These are phyloP conservation scores for Kwoniella dendrophila DNA, from an alignment of 768 basidiomycete species.

Conservation along the genomic window DNA sequence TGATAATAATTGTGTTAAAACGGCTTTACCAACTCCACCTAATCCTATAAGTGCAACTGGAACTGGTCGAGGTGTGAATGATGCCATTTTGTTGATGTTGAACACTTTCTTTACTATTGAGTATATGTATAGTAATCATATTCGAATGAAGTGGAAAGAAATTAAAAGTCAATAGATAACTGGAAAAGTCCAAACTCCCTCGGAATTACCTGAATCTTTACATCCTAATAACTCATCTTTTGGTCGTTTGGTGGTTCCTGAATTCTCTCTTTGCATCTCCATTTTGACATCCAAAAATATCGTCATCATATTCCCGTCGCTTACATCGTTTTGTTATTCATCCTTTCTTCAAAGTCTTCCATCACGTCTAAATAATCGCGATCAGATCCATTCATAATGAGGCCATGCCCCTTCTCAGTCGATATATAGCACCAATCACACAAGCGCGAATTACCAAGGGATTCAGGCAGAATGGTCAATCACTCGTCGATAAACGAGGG, in stretches of 20 bases:
- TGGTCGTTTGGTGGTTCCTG: too few relatives aligned
- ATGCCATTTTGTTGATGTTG: slow-evolving; percentile 9
- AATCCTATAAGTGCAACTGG: slow-evolving; percentile 79
- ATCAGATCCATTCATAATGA: slow-evolving; percentile 2
- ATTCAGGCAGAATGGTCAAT: background rate
- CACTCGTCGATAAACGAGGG: too few relatives aligned
- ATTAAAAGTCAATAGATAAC: too few relatives aligned
- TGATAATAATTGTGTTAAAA: slow-evolving; percentile 77
- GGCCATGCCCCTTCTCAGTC: slow-evolving; percentile 8
- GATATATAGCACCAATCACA: background rate
- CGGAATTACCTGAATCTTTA: too few relatives aligned
- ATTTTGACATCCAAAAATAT: too few relatives aligned
- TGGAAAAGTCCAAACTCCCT: too few relatives aligned
- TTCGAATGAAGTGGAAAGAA: too few relatives aligned
- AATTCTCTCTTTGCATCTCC: too few relatives aligned
- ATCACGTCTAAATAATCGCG: background rate
- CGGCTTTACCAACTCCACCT: slow-evolving; percentile 87
- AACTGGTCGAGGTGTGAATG: slow-evolving; percentile 39
- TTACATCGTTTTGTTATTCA: too few relatives aligned
- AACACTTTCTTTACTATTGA: background rate
- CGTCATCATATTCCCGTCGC: too few relatives aligned
- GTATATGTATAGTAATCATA: too few relatives aligned
- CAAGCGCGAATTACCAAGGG: background rate
- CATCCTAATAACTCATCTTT: too few relatives aligned
- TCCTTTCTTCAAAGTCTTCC: background rate